Evolutionary conservation across 495 filamentous ascomycete species (phyloP), one percentile per base, ranked within the genome.

Genomic region (Daldinia vernicosa): DNA sequence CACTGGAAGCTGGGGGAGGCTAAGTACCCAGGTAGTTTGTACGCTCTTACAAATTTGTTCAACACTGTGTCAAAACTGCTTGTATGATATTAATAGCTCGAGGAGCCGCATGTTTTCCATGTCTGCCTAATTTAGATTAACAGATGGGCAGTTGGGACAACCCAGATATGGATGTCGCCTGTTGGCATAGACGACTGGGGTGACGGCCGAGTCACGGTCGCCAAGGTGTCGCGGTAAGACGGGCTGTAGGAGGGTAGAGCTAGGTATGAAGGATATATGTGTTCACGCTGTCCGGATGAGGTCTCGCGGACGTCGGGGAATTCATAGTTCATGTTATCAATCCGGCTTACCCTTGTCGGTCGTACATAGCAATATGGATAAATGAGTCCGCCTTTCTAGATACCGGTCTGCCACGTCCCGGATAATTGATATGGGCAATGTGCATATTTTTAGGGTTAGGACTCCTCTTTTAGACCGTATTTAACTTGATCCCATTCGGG

Each of bases 321-420:
- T 53, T 56, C 24, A 28, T 35, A 14, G 32, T 32, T 59, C 45
- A 59, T n/a, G 22, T 59, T n/a, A 32, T 19, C 28, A 43, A 52
- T 60, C 43, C 45, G 40, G 43, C 24, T 53, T 53, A 22, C 40
- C 59, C 66, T 43, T 69, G 66, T 63, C 59, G 30, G 60, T 57
- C 28, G 26, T 53, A 53, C 50, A 53, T 53, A 53, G 59, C 43
- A 70, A 64, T 70, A 70, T 70, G 60, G 67, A 64, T 63, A 60
- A 64, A 70, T 70, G 45, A 60, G 52, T 33, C 27, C 45, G 17
- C 54, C 56, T 47, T 59, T 60, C 45, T 60, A 53, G 60, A 69
- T 60, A 55, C 60, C 45, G 60, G 60, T 15, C 45, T 60, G 7
- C 60, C 60, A 64, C 26, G 37, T 69, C 60, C 67, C 67, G 67